Evolutionary conservation across 495 filamentous ascomycete species (phyloP), one percentile per base, ranked within the genome.

Genomic region (Penicillium taxi): DNA sequence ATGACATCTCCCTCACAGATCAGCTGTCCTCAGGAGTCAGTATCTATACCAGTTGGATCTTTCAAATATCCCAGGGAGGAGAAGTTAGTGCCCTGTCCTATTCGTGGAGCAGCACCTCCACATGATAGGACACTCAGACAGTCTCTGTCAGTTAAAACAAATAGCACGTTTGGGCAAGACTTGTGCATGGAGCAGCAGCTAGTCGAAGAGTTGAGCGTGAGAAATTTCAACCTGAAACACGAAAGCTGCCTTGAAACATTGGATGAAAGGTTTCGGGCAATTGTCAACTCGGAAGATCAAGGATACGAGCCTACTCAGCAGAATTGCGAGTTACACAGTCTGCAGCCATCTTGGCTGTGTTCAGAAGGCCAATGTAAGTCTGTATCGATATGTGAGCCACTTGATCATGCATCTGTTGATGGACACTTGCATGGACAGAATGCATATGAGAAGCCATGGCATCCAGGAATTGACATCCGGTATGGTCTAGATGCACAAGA

Each of bases 201-300:
- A n/a, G n/a, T n/a, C n/a, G n/a, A 12, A 28, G 5, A 6, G 26
- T 4, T 28, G 11, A 28, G 11, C 5, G 5, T 28, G 26, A 28
- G 11, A 13, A 14, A 25, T 5, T 1, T 14, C 18, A 3, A 22
- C 11, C 32, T 9, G 42, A n/a, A n/a, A n/a, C n/a, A 50, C 5
- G 40, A 42, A 5, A 4, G 32, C 2, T 41, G 48, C 13, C 35
- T 41, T 9, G 30, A 41, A 6, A 33, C 43, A 2, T 28, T 53
- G 4, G 45, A 55, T 30, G 44, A 39, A 31, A 42, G 44, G 11
- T 55, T 35, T 12, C 16, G 26, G 14, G 26, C 36, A 13, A 50
- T 50, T 15, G 17, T 50, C 17, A n/a, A 24, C 9, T 8, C 31
- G 2, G n/a, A 21, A 17, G 6, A 11, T 5, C 9, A 19, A 1